phyloP scores from a whole-genome alignment of 1,139 yeast species.

The Lodderomyces metapsilosis region DNA sequence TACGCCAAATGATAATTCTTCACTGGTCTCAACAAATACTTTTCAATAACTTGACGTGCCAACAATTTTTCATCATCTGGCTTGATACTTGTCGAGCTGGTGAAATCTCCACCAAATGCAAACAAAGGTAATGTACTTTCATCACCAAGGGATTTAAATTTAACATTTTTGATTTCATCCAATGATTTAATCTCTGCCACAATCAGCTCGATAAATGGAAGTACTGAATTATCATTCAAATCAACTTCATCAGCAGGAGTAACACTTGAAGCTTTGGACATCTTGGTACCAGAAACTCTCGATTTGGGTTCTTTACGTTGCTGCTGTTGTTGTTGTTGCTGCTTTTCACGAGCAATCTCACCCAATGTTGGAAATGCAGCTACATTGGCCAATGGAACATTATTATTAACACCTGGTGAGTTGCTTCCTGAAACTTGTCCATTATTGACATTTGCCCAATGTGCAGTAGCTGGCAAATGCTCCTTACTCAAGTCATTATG shows the following conservation, averaged over 20 bases:
- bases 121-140: slow-evolving; percentile 37
- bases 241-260: slow-evolving; percentile 39
- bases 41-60: slow-evolving; percentile 44
- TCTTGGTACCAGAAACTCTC: slow-evolving; percentile 20
- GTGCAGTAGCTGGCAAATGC: slow-evolving; percentile 56
- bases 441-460: slow-evolving; percentile 51
- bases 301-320: slow-evolving; percentile 23
- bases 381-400: slow-evolving; percentile 46
- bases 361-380: slow-evolving; percentile 75
- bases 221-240: slow-evolving; percentile 37
- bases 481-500: slow-evolving; percentile 12
- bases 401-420: slow-evolving; percentile 35
- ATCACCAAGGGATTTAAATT: slow-evolving; percentile 25
- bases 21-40: slow-evolving; percentile 41
- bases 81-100: slow-evolving; percentile 19
- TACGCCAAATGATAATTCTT: slow-evolving; percentile 50
- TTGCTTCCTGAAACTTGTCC: slow-evolving; percentile 24
- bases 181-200: slow-evolving; percentile 33
- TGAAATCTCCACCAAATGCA: slow-evolving; percentile 25
- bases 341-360: slow-evolving; percentile 53
- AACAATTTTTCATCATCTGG: slow-evolving; percentile 39
- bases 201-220: slow-evolving; percentile 37
- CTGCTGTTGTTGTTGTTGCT: slow-evolving; percentile 21
- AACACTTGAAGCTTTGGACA: slow-evolving; percentile 21
- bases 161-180: slow-evolving; percentile 31